phyloP scores from a whole-genome alignment of 306 rosid genomes.

The Cicer cuneatum region DNA sequence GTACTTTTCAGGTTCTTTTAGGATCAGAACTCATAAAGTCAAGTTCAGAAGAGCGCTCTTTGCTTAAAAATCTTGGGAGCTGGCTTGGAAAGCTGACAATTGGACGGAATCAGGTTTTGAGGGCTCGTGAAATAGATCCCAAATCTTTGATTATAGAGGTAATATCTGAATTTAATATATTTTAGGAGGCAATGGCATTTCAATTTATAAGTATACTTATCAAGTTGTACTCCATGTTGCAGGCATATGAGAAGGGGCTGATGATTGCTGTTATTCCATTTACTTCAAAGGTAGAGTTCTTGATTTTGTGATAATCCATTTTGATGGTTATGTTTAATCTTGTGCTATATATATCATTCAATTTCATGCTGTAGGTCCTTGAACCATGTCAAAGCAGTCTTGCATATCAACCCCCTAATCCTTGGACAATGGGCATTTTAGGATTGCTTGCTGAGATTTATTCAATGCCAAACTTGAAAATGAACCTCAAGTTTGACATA shows the following conservation, averaged over 20 bases:
- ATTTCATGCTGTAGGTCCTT: slow-evolving; percentile 64
- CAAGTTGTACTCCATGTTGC: slow-evolving; percentile 29
- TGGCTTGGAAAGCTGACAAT: slow-evolving; percentile 99
- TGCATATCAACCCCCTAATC: slow-evolving; percentile 99
- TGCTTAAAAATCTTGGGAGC: slow-evolving; percentile 96
- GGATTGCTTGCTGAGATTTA: slow-evolving; percentile 96
- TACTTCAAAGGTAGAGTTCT: slow-evolving; percentile 86
- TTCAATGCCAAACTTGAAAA: slow-evolving; percentile 98
- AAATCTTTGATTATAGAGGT: slow-evolving; percentile 98
- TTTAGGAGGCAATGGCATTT: slow-evolving; percentile 2
- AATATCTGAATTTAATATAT: slow-evolving; percentile 20
- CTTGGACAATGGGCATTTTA: slow-evolving; percentile 99
- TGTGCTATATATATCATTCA: slow-evolving; percentile 24
- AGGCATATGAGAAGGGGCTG: slow-evolving; percentile 99
- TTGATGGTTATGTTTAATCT: slow-evolving; percentile 6
- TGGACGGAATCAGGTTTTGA: slow-evolving; percentile 92
- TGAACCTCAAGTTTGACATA: slow-evolving; percentile 99
- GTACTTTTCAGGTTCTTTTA: slow-evolving; percentile 77
- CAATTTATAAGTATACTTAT: slow-evolving; percentile 29
- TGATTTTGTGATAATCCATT: slow-evolving; percentile 27
- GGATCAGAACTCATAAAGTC: slow-evolving; percentile 98
- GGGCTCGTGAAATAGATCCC: slow-evolving; percentile 98
- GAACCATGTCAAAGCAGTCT: slow-evolving; percentile 95
- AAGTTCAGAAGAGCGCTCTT: slow-evolving; percentile 97
- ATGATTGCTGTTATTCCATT: slow-evolving; percentile 99